Base-by-base conservation (phyloP, 495 filamentous ascomycete species). In the Xylaria scruposa region DNA sequence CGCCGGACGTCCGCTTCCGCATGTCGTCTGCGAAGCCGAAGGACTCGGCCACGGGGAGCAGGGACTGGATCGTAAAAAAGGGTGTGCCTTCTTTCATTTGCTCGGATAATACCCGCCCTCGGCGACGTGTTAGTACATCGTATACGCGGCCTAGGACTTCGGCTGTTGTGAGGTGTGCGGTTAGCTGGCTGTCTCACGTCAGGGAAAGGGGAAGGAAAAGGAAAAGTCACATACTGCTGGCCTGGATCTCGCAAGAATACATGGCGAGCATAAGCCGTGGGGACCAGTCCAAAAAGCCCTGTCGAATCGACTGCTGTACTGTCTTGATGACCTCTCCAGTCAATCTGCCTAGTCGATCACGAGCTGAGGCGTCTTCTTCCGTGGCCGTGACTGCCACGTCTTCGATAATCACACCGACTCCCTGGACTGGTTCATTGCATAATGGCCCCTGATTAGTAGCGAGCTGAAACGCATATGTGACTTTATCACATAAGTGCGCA, bases 11-110 rank as follows among this genome's bases (percentile, higher is more conserved):
- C 10, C 94, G 89, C 81, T 97, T 98, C 61, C 95, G 90, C 81
- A 99, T 97, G 79, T 99, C 96, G 76, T 97, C 95, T 12, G 89
- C 88, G 84, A 99, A 98, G 5, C 97, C 96, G 80, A 99, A 99
- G 0, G 92, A 95, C 79, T 98, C 94, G 44, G 94, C 94, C 0
- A 97, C 94, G 26, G 96, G 96, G 21, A 99, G 87, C 0, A 94
- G 83, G 0, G 95, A 90, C 19, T 91, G 85, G 78, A 99, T 96
- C 0, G 94, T 96, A 86, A 95, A 99, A 86, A 97, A 98, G 17
- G 95, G 94, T 1, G 94, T 97, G 36, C 96, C 96, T 81, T 97
- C 94, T 78, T 97, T 96, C 86, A 98, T 91, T 49, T 91, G 86
- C 78, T 99, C 96, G 13, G 92, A 92, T 38, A 95, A 89, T 49